phyloP scores from a whole-genome alignment of 257 asterid species.

The Capsicum baccatum region DNA sequence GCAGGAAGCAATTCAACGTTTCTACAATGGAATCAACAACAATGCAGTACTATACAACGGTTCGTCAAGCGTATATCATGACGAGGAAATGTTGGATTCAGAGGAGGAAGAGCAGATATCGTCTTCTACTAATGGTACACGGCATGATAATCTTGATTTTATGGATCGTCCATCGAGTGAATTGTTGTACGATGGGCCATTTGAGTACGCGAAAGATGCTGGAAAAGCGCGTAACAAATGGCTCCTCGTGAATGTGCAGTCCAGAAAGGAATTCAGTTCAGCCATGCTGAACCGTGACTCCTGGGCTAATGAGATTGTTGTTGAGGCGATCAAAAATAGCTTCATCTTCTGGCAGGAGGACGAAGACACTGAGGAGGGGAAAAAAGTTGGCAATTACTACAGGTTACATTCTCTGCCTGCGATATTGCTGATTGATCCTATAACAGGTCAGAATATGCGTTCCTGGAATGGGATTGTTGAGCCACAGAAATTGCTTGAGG shows the following conservation, averaged over 20 bases:
- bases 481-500: neutral
- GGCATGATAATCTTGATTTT: neutral
- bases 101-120: neutral
- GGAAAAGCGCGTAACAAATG: neutral
- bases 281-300: neutral
- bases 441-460: constrained; percentile 11
- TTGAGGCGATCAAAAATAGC: neutral
- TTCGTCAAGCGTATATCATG: neutral
- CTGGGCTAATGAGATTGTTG: constrained; percentile 5
- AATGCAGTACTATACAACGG: neutral
- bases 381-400: constrained; percentile 6
- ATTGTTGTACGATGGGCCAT: neutral
- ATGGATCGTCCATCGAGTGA: constrained; percentile 16
- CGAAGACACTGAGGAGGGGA: neutral
- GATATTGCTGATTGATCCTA: constrained; percentile 23
- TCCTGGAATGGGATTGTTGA: constrained; percentile 25
- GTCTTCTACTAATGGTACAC: neutral
- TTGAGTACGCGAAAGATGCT: neutral
- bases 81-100: neutral
- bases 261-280: neutral
- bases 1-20: constrained; percentile 16
- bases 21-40: neutral
- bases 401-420: neutral
- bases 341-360: constrained; percentile 17
- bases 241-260: constrained; percentile 18